Base-by-base conservation (phyloP, 495 filamentous ascomycete species). In the Daldinia childiae region DNA sequence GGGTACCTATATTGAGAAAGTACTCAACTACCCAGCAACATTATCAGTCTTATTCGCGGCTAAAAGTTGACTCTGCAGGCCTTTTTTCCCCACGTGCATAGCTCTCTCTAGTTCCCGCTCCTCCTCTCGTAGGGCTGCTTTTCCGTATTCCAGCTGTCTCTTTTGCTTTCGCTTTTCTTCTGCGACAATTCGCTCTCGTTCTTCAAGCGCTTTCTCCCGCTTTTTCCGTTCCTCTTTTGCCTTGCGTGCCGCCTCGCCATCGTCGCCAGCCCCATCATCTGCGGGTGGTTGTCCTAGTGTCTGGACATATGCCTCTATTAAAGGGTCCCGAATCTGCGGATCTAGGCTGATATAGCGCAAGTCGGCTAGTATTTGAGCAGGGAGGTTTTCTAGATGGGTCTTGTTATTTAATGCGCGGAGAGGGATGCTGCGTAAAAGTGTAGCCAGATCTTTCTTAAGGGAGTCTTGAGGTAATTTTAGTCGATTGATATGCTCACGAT, bases 301-400 rank as follows among this genome's bases (percentile, higher is more conserved):
- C 43, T 90, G 86, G 27, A 98, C 90, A 75, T 92, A 93, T 3
- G 87, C 85, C 75, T 91, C 88, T 19, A 97, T 85, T 8, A 99
- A 82, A 11, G 88, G 84, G 74, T 97, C 89, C 8, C 95, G 87
- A 12, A 85, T 81, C 29, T 87, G 83, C 0, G 88, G 78, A n/a
- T 90, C 83, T 8, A 97, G 82, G n/a, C 91, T 88, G 58, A 97
- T 90, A 72, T 91, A 98, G 55, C 92, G 88, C 17, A 97, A 74
- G 79, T 98, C 94, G 0, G 87, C 84, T 8, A 94, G 80, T 2
- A 99, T 78, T 21, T 84, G 74, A 1, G 88, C 73, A 3, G 96
- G 94, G 0, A 98, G 86, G 32, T 86, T 79, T 39, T 87, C 85
- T 0, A 88, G 70, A 11, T 85, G 86, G 1, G 91, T 90, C 3